Evolutionary conservation across 108 stramenopile genomes (phyloP).

Genomic region (Discostella pseudostelligera): DNA sequence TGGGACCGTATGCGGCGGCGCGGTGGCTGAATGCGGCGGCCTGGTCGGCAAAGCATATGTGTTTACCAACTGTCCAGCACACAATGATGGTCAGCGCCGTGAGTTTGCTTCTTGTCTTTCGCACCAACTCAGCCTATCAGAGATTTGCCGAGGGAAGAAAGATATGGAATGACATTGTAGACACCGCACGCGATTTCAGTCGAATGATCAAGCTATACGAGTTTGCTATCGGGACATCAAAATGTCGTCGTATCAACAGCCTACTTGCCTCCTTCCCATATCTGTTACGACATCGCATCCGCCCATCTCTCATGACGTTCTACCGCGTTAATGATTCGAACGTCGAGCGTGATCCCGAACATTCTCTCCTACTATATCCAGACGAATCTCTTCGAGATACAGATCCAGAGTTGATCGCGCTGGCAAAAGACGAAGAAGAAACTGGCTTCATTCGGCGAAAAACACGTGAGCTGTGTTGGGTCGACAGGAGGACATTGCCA

Average conservation of each 20-base stretch:
- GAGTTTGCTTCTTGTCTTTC: conserved; percentile 87
- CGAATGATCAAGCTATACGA: conserved; percentile 83
- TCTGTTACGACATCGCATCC: conserved; percentile 75
- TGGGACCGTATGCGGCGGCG: conserved; percentile 2
- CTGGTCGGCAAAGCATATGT: conserved; percentile 44
- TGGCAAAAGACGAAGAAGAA: conserved; percentile 74
- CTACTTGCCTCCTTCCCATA: conserved; percentile 85
- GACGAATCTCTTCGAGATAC: conserved; percentile 49
- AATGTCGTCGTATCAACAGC: conserved; percentile 62
- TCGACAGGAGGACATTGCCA: conserved; percentile 79
- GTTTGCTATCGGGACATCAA: conserved; percentile 67
- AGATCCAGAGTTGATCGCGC: conserved; percentile 44
- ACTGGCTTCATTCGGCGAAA: conserved; percentile 58
- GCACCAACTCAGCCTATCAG: conserved; percentile 89
- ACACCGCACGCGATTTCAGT: conserved; percentile 74
- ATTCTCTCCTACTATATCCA: conserved; percentile 75
- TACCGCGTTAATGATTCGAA: conserved; percentile 60
- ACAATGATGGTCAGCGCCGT: conserved; percentile 81
- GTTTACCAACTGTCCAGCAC: conserved; percentile 67
- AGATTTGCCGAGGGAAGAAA: conserved; percentile 91
- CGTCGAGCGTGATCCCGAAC: conserved; percentile 68
- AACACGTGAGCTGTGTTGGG: conserved; percentile 77
- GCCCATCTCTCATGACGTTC: conserved; percentile 68
- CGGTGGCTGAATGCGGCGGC: not conserved
- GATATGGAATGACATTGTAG: conserved; percentile 77